These are phyloP conservation scores for Alternaria angustiovoidea DNA, from an alignment of 2,329 filamentous ascomycete genomes.

Conservation along the genomic window DNA sequence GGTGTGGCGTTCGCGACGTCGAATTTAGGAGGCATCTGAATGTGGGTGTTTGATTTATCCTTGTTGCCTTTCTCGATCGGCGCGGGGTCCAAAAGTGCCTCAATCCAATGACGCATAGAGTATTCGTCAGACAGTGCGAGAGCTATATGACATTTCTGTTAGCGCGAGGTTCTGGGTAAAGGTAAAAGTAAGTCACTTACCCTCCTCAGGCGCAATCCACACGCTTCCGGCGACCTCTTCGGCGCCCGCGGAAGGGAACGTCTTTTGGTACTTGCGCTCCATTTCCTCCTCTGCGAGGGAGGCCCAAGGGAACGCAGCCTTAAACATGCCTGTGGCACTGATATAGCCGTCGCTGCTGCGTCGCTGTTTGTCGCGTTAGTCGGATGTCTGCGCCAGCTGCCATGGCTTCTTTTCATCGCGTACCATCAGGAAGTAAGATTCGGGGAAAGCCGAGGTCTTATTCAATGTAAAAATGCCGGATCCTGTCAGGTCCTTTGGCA, in stretches of 20 bases:
- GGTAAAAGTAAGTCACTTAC: conserved; percentile 51
- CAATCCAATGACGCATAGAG: conserved; percentile 84
- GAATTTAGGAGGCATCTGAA: conserved; percentile 82
- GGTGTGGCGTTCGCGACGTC: conserved; percentile 60
- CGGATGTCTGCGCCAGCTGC: conserved; percentile 21
- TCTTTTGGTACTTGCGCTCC: conserved; percentile 86
- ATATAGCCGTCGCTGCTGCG: conserved; percentile 85
- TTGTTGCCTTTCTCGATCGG: conserved; percentile 74
- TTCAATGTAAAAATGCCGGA: conserved; percentile 89
- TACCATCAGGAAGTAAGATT: conserved; percentile 95
- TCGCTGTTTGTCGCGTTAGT: conserved; percentile 61
- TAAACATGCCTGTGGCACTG: conserved; percentile 91
- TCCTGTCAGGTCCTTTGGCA: conserved; percentile 85
- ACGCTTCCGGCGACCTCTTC: conserved; percentile 97
- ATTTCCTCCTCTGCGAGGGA: conserved; percentile 74
- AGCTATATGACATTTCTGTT: conserved; percentile 62
- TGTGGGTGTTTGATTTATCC: conserved; percentile 73
- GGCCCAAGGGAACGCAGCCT: conserved; percentile 84
- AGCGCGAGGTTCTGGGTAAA: conserved; percentile 12
- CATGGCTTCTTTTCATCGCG: conserved; percentile 37
- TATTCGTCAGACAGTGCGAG: conserved; percentile 88
- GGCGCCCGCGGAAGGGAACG: conserved; percentile 77
- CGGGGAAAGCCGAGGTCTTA: conserved; percentile 70
- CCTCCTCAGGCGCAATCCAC: conserved; percentile 84
- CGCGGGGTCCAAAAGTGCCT: conserved; percentile 87